Base-by-base conservation (phyloP, 345 rosid species). In the Streptanthus diversifolius region DNA sequence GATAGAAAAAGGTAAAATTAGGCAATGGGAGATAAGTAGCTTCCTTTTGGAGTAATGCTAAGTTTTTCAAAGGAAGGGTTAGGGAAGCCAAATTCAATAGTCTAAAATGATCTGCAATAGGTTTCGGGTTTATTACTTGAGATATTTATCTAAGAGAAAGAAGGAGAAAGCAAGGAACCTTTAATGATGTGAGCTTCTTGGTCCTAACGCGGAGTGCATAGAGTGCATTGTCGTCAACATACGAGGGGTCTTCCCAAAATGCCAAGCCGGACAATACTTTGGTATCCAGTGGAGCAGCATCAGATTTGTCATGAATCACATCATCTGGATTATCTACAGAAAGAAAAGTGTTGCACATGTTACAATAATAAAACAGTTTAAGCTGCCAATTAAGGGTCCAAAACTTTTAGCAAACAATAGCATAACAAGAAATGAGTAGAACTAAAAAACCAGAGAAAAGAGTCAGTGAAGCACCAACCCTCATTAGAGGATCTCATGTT, bases 171-270 rank as follows among this genome's bases (percentile, higher is more conserved):
- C 63, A 70, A 55, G 30, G 40, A 60, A 92, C 98, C 98, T 86
- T 84, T 75, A 81, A 79, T 33, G 92, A 87, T 83, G 85, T 82
- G 72, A 67, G 76, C 29, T 72, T 88, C 40, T 33, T 70, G 62
- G 83, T 80, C 78, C 85, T 82, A 54, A 47, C 73, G 67, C 82
- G 73, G 59, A 82, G 82, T 44, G 85, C 87, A 74, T 80, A 66
- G 21, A 88, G 90, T 17, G 64, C 77, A 18, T 54, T 82, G 66
- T 71, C 43, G 52, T 83, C 84, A 40, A 86, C 74, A 71, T 32
- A 51, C 33, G 67, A 73, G 44, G 75, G 79, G n/a, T 85, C 84
- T 76, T 82, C 87, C 61, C 68, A 81, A 78, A 81, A 77, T 63
- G 7, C 77, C 43, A 63, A 63, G 18, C 77, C 81, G 9, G 30